Evolutionary conservation across 176 grass and related monocot genomes (phyloP).

Genomic region (Carex kokanica): DNA sequence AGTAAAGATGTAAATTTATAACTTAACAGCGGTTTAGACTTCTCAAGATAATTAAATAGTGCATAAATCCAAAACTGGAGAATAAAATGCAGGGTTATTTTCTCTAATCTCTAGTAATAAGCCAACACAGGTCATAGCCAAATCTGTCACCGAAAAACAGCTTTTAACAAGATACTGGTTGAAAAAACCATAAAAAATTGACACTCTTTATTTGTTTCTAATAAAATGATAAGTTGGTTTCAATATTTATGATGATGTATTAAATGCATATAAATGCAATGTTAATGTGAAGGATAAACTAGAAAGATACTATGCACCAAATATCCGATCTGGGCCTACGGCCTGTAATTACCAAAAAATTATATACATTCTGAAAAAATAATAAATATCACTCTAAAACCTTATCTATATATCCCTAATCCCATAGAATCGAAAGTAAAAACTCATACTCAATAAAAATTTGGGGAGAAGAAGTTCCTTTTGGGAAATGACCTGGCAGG

Average conservation of each 20-base stretch:
- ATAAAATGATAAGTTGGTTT: neutral
- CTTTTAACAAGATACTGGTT: neutral
- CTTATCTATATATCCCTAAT: neutral
- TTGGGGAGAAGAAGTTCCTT: no score
- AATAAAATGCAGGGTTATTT: neutral
- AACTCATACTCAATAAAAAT: no score
- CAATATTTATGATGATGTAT: neutral
- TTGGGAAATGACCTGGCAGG: no score
- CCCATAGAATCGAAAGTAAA: no score
- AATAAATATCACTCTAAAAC: neutral
- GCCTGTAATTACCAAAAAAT: neutral
- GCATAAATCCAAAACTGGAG: neutral
- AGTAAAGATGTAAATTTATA: neutral
- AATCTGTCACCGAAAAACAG: neutral
- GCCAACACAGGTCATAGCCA: neutral
- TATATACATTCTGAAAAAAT: neutral
- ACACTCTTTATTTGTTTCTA: neutral
- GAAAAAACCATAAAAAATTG: neutral
- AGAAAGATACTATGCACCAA: neutral
- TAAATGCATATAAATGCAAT: constrained; percentile 1
- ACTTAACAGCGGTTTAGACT: neutral
- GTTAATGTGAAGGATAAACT: neutral
- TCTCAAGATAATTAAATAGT: neutral
- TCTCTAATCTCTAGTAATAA: neutral
- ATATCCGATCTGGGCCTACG: neutral